Base-by-base conservation (phyloP, 176 grass and related monocot genomes). In the Eleusine indica region DNA sequence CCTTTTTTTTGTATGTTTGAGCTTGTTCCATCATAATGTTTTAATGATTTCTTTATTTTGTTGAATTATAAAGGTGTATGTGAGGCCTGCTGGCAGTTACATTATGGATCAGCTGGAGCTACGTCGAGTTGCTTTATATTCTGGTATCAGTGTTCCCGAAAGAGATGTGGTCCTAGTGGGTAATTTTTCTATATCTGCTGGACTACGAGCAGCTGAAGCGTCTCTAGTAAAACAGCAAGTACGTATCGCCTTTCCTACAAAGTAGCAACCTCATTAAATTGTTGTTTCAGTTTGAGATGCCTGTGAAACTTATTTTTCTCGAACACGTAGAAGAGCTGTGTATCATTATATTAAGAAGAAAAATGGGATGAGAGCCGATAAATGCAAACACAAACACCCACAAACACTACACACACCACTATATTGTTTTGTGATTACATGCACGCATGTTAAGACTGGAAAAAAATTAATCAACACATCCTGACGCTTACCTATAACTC, bases 31-130 rank as follows among this genome's bases (percentile, higher is more conserved):
- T 65, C 3, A 37, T 28, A n/a, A n/a, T 41, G 37, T 44, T 12
- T 66, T 52, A 22, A 82, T 30, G 5, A 19, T 79, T 77, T 77
- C 10, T 14, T 8, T 35, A 35, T 76, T 1, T 66, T 56, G 7
- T 69, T 66, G n/a, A 42, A 72, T 70, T 84, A 63, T 60, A 46
- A 68, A 95, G 90, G 88, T 95, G 22, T 96, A 96, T 79, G 86
- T 96, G 40, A 92, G 93, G 80, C 93, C 88, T 75, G 88, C 90
- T 80, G 90, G 93, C 38, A 96, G 86, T 92, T 96, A 96, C 66
- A 87, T 90, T 42, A 91, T 92, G 93, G 85, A 96, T 81, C 90
- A 96, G 67, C 80, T 96, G 46, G 93, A 96, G 69, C 63, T 96
- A 74, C 86, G 67, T 46, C 77, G 68, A 85, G 83, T 92, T 86